phyloP scores from a whole-genome alignment of 441 rosid genomes.

The Dalechampia spathulata region DNA sequence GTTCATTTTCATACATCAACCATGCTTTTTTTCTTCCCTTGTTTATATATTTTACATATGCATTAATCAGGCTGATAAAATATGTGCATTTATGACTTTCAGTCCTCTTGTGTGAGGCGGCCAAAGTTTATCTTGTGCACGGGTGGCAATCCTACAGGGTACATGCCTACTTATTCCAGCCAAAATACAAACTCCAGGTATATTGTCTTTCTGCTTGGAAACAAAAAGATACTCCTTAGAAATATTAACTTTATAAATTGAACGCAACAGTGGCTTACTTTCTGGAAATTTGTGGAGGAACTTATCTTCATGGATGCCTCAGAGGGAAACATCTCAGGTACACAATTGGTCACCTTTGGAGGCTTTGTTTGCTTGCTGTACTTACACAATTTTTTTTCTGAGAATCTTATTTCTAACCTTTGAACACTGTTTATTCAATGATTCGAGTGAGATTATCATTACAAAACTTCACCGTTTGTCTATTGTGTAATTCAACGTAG shows the following conservation, averaged over 20 bases:
- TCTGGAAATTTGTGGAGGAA: constrained; percentile 85
- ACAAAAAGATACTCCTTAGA: background rate
- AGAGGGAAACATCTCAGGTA: constrained; percentile 72
- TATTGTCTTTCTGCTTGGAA: constrained; percentile 10
- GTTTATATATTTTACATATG: background rate
- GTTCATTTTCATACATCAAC: background rate
- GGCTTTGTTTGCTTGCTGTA: constrained; percentile 1
- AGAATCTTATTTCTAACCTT: no score
- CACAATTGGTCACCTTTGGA: constrained; percentile 4
- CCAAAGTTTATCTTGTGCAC: constrained; percentile 87
- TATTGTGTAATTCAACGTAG: no score
- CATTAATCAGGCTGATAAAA: constrained; percentile 4
- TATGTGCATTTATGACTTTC: constrained; percentile 22
- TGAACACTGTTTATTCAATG: background rate
- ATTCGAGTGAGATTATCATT: background rate
- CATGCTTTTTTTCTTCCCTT: background rate
- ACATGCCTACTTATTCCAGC: constrained; percentile 59
- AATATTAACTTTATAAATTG: constrained; percentile 14
- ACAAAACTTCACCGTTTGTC: background rate
- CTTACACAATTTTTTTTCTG: no score
- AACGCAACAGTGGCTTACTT: constrained; percentile 50
- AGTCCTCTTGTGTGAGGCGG: constrained; percentile 74
- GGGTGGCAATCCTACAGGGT: constrained; percentile 65
- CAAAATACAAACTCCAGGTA: constrained; percentile 65
- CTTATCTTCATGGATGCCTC: constrained; percentile 84